Evolutionary conservation across 371 early-diverging fungal genomes (phyloP), one percentile per base, ranked within the genome.

Genomic region (Mucor velutinosus): DNA sequence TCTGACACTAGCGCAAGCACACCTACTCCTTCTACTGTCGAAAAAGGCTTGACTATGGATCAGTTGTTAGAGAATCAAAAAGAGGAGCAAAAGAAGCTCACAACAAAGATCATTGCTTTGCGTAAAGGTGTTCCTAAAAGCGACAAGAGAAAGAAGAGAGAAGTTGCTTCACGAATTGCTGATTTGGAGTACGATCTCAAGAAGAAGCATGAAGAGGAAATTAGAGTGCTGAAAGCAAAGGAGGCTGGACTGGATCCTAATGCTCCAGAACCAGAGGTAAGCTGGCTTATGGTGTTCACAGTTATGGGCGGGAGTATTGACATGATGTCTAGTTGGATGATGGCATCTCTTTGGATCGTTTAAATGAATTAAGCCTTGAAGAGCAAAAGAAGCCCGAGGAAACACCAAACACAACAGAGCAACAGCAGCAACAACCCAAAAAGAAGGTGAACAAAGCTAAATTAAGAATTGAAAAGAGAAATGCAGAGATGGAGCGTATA

Each of bases 121-220:
- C 93, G 93, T 58, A 94, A 93, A 79, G 72, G 90, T 0, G 90
- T 85, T 14, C 85, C 90, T 19, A 91, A 92, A 73, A 88, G 87
- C 27, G 89, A 93, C 80, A 96, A 95, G 84, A 87, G 89, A 74
- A 91, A 91, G 78, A 97, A 95, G 74, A 89, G 94, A 80, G 95
- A 95, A 67, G 84, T 94, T 7, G 68, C 78, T 6, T 85, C 82
- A 3, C 87, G 90, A 25, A 90, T 93, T 35, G 89, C 87, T 7
- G 79, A 73, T n/a, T 71, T 95, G 69, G 95, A 95, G 71, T 75
- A 71, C 8, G 86, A 88, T 61, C 75, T 92, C 53, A 77, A 69
- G 32, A 79, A 78, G 51, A 82, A 87, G 21, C 97, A 97, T 15
- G 89, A 83, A 19, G 70, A 81, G 19, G 96, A 96, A 66, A 59